phyloP scores from a whole-genome alignment of 768 basidiomycete species.

The Russula sp. region DNA sequence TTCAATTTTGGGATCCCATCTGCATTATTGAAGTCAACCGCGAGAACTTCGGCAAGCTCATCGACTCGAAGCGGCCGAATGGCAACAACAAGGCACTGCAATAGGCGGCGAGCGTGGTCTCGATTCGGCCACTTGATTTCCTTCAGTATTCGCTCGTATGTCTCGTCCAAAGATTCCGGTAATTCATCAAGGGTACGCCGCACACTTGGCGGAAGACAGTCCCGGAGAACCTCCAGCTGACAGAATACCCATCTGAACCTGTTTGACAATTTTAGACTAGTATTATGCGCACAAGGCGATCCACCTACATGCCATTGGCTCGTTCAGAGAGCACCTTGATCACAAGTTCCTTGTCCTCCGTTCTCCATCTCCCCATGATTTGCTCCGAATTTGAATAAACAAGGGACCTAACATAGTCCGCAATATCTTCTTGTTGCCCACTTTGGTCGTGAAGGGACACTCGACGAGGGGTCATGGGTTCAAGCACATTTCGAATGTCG shows the following conservation, averaged over 20 bases:
- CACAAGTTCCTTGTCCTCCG: slow-evolving; percentile 1
- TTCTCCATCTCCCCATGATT: background rate
- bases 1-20: background rate
- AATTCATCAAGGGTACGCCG: background rate
- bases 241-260: background rate
- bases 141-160: background rate
- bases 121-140: background rate
- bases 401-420: background rate
- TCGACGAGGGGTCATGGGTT: background rate
- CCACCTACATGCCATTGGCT: background rate
- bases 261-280: background rate
- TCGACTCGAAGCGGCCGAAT: background rate
- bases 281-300: background rate
- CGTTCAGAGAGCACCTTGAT: background rate
- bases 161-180: slow-evolving; percentile 3
- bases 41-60: background rate
- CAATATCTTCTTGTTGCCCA: background rate
- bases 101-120: background rate
- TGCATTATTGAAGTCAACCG: background rate
- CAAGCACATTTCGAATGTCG: background rate
- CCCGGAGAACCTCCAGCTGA: background rate
- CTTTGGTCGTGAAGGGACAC: background rate
- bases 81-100: background rate
- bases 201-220: slow-evolving; percentile 1
- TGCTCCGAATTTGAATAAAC: background rate